These are phyloP conservation scores for Trichosporon asahii DNA, from an alignment of 1,284 basidiomycete species.

Conservation along the genomic window DNA sequence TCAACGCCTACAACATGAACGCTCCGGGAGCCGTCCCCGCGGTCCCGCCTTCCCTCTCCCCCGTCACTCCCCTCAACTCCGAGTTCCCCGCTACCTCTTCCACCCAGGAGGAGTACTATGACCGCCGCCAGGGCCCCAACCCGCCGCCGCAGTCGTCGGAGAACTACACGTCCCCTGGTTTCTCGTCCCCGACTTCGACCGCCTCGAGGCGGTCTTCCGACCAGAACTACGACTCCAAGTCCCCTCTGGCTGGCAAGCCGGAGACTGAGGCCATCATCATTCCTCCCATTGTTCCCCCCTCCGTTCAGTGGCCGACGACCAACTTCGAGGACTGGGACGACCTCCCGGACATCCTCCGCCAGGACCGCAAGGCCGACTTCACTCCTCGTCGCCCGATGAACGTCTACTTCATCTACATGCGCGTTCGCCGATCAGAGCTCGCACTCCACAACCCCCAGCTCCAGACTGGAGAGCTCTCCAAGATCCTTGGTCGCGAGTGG, in stretches of 20 bases:
- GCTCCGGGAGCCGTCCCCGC: conserved; percentile 1
- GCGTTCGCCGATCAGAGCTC: conserved; percentile 22
- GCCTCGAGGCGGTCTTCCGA: background rate
- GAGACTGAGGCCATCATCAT: conserved; percentile 17
- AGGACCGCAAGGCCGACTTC: conserved; percentile 23
- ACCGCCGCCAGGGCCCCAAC: background rate
- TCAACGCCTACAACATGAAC: conserved; percentile 5
- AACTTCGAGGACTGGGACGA: conserved; percentile 25
- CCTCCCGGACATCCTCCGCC: conserved; percentile 25
- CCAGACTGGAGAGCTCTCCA: conserved; percentile 25
- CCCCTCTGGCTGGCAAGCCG: conserved; percentile 16
- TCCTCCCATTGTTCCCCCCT: conserved; percentile 19
- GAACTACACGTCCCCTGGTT: conserved; percentile 1
- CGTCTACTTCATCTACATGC: conserved; percentile 30
- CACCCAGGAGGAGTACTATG: conserved; percentile 2
- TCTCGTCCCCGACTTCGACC: background rate
- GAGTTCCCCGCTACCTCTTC: conserved; percentile 2
- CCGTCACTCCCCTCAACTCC: background rate
- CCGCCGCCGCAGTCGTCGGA: background rate
- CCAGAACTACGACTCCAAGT: conserved; percentile 15
- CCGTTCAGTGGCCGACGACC: conserved; percentile 7
- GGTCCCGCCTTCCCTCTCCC: background rate
- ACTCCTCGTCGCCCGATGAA: conserved; percentile 26
- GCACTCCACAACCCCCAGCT: conserved; percentile 24
- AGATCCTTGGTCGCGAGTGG: conserved; percentile 27